Percentiles rank a stretch among this genome's conserved stretches.
These are phyloP conservation scores for Schizochytrium sp. DNA, from an alignment of 108 stramenopile species.

Conservation along the genomic window DNA sequence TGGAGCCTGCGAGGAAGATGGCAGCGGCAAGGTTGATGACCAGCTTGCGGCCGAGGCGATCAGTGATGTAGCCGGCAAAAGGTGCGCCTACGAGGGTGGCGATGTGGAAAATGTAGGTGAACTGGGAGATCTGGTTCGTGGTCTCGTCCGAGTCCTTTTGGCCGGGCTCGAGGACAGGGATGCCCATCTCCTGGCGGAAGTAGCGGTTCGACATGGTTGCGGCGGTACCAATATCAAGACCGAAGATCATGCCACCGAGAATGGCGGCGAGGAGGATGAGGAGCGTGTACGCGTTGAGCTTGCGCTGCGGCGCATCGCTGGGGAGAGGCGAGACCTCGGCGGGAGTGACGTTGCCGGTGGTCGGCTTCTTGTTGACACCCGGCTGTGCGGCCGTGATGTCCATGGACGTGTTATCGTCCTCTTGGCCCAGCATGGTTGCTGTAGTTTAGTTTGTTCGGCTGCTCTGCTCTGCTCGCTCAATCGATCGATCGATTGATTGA, in stretches of 20 bases:
- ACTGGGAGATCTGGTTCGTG: neutral
- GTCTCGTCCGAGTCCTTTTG: neutral
- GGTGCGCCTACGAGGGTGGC: neutral
- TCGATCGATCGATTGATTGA: neutral
- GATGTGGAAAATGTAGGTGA: neutral
- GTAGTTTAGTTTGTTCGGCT: too few species aligned
- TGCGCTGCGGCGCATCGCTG: neutral
- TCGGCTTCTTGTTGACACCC: neutral
- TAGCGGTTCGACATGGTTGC: neutral
- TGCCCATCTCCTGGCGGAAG: neutral
- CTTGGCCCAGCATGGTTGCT: neutral
- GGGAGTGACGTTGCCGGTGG: neutral
- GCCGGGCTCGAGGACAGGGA: neutral
- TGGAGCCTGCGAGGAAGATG: neutral
- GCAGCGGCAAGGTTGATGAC: neutral
- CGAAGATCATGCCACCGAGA: neutral
- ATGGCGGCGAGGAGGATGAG: neutral
- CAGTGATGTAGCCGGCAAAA: neutral
- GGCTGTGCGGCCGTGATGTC: neutral
- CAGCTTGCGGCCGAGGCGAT: neutral
- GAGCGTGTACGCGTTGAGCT: slow-evolving; percentile 5
- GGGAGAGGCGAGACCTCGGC: neutral
- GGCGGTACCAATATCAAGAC: neutral
- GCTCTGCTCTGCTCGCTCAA: neutral
- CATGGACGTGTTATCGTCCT: neutral